Evolutionary conservation across 2,329 filamentous ascomycete genomes (phyloP), one percentile per base, ranked within the genome.

Genomic region (Fusarium liriodendri): DNA sequence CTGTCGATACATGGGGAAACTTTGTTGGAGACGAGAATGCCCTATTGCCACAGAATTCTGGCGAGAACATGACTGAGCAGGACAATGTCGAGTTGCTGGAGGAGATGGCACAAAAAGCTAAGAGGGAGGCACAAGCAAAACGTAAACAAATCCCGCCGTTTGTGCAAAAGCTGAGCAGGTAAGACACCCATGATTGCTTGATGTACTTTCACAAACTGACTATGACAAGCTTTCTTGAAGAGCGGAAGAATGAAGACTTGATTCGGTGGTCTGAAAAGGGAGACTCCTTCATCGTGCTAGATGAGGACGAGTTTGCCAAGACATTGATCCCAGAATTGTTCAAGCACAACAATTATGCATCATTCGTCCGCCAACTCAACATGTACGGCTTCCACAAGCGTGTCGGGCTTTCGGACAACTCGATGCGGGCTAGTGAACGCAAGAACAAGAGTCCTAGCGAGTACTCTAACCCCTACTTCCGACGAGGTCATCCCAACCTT

Each of bases 351-450:
- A 98, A 98, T 82, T 98, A 98, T 83, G 95, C 95, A 55, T 98
- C 95, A 74, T 98, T 98, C 81, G 95, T 98, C 64, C 92, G 95
- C 38, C 95, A 98, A 81, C 88, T 98, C 72, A 98, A 98, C 83
- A 98, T 98, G 87, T 98, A 98, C 82, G 95, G 97, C 71, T 99
- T 99, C 79, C 97, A 99, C 87, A 99, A 99, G 86, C 93, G 94
- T 47, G 94, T 97, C 5, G 94, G 94, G 5, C 88, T 99, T 20
- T 98, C 95, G 5, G 97, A 99, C 83, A 98, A 98, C 80, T 98
- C 95, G 0, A 97, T 99, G 93, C 94, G 97, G 76, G 95, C 97
- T 7, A 98, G 95, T 80, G 97, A 98, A 84, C 92, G 95, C 71
- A 98, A 98, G 82, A 96, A 96, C 81, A 99, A 99, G 85, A 98